Conservation (phyloP, 768 basidiomycete species). For the Phanerochaete carnosa region DNA sequence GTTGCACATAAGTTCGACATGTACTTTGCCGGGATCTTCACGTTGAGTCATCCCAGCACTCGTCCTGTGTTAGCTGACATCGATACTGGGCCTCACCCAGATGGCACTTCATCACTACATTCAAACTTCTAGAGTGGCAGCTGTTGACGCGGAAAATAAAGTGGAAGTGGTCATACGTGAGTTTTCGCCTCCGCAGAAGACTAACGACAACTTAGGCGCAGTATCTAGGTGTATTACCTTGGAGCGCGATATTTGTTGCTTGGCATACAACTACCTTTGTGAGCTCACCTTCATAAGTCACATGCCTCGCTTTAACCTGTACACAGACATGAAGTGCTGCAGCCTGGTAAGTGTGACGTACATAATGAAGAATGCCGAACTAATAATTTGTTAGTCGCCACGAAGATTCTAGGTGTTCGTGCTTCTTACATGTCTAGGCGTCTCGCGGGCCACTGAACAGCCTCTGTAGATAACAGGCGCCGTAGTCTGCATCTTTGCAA, state of each 20-base stretch:
- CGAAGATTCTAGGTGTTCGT: neutral
- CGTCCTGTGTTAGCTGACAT: no score
- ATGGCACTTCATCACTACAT: neutral
- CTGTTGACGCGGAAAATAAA: neutral
- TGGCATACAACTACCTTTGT: neutral
- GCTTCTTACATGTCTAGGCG: neutral
- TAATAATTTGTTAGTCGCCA: neutral
- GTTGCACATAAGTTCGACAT: neutral
- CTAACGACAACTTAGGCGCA: neutral
- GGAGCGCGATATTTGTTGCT: neutral
- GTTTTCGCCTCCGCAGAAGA: neutral
- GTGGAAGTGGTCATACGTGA: conserved; percentile 1
- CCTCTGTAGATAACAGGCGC: neutral
- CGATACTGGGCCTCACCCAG: neutral
- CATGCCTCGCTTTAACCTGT: neutral
- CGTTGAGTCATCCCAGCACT: neutral
- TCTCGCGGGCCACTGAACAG: neutral
- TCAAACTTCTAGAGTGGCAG: neutral
- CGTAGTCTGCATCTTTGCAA: neutral
- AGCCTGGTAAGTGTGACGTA: neutral
- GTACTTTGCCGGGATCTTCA: neutral
- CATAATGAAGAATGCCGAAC: neutral
- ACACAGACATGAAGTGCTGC: neutral
- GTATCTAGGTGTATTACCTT: neutral
- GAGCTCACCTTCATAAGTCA: neutral